Evolutionary conservation across 2,329 filamentous ascomycete genomes (phyloP).

Genomic region (Neonectria sp.): DNA sequence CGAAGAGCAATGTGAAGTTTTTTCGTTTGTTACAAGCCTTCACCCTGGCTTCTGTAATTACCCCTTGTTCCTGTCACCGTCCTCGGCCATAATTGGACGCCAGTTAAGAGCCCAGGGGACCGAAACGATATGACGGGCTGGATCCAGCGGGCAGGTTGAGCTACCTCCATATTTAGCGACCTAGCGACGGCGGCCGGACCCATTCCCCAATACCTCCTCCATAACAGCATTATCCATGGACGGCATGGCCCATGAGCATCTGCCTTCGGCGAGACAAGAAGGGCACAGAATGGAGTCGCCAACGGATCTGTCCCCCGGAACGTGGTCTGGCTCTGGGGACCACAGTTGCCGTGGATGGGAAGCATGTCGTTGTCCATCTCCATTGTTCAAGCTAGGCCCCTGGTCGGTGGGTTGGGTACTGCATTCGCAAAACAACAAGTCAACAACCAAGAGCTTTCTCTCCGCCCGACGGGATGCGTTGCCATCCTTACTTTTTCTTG

Average conservation of each 20-base stretch:
- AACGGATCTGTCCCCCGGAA: constrained; percentile 48
- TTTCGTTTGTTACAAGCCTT: constrained; percentile 27
- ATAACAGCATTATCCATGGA: constrained; percentile 32
- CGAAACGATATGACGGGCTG: constrained; percentile 46
- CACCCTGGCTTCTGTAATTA: constrained; percentile 31
- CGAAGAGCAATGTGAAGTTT: constrained; percentile 13
- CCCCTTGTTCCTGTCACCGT: constrained; percentile 36
- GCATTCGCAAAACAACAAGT: not conserved
- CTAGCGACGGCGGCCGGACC: constrained; percentile 29
- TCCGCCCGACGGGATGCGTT: constrained; percentile 25
- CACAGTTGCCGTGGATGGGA: constrained; percentile 16
- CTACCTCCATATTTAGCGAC: constrained; percentile 44
- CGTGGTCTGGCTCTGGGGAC: constrained; percentile 26
- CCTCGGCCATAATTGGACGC: constrained; percentile 41
- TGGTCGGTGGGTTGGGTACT: constrained; percentile 14
- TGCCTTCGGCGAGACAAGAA: constrained; percentile 41
- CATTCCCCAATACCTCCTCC: constrained; percentile 31
- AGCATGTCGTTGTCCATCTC: constrained; percentile 15
- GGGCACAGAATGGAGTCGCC: constrained; percentile 45
- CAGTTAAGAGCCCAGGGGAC: constrained; percentile 42
- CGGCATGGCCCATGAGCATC: constrained; percentile 24
- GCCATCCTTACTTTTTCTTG: constrained; percentile 15
- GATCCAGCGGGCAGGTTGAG: constrained; percentile 50
- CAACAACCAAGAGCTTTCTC: constrained; percentile 1
- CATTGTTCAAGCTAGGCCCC: constrained; percentile 1